Base-by-base conservation (phyloP, 805 yeast species). In the Tetrapisispora arboricola region DNA sequence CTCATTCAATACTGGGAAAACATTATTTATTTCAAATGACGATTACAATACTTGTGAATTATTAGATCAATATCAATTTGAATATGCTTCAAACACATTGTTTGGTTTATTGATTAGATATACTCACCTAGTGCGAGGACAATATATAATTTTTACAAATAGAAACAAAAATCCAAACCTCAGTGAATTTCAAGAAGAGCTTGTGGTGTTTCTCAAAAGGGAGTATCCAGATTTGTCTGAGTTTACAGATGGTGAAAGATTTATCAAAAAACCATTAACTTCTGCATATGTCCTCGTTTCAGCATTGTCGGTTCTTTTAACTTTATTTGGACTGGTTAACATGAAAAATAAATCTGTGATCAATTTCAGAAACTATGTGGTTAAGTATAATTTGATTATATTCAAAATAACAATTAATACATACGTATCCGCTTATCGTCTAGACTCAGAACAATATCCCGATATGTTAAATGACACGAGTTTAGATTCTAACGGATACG, bases 1-100 rank as follows among this genome's bases (percentile, higher is more conserved):
- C 1, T 44, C 64, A 1, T 47, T 51, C 20, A 50, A 50, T 25
- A 47, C 49, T 17, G 66, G 66, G 0, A 44, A 44, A 6, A 51
- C 55, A 2, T 28, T 54, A 21, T 36, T 42, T 33, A 41, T 50
- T 4, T n/a, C 35, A 15, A 18, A 26, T 7, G 32, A 33, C 6
- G n/a, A 19, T 4, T 49, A 41, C 28, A 44, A 43, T 36, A 26
- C 35, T 18, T 41, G 46, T 25, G 46, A 39, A 21, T n/a, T 25
- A 1, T 36, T 20, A 11, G 29, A n/a, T 2, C 13, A 12, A 18
- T 37, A 8, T 27, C 25, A 38, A 8, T 7, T 15, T 6, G 34
- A 22, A 15, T 11, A 22, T 13, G 25, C 17, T 5, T n/a, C 30
- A 6, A 19, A 36, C 6, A 30, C 43, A 1, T 42, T 37, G 26